Evolutionary conservation across 2,329 filamentous ascomycete species (phyloP).

Genomic region (Fusarium sp.): DNA sequence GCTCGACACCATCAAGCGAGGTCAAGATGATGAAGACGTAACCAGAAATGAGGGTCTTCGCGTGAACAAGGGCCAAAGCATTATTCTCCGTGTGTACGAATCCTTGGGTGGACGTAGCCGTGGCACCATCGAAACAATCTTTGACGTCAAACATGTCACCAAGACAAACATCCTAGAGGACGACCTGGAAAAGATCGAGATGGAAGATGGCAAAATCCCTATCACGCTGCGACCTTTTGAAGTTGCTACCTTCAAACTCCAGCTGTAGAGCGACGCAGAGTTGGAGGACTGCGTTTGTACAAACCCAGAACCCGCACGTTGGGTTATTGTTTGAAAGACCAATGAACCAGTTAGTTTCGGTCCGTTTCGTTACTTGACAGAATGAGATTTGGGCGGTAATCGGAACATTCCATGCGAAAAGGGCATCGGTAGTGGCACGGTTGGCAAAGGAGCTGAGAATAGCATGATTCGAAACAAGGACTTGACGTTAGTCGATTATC

Average conservation of each 20-base stretch:
- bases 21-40: constrained; percentile 85
- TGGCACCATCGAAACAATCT: constrained; percentile 74
- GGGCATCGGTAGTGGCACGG: not conserved
- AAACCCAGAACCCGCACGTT: constrained; percentile 25
- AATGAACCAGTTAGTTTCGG: not conserved
- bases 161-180: constrained; percentile 93
- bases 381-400: not conserved
- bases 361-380: not conserved
- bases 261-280: constrained; percentile 54
- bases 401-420: not conserved
- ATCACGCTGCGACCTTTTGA: constrained; percentile 83
- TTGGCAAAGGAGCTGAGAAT: not conserved
- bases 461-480: constrained; percentile 26
- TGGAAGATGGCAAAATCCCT: constrained; percentile 62
- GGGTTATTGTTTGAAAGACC: constrained; percentile 6
- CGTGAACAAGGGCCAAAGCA: constrained; percentile 76
- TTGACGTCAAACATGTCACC: constrained; percentile 79
- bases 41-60: constrained; percentile 69
- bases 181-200: constrained; percentile 73
- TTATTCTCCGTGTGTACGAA: constrained; percentile 90
- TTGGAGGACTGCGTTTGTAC: constrained; percentile 42
- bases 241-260: constrained; percentile 81
- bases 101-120: constrained; percentile 83
- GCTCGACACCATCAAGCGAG: constrained; percentile 91
- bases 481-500: constrained; percentile 23